Base-by-base conservation (phyloP, 495 filamentous ascomycete species). In the Tetracladium marchalianum region DNA sequence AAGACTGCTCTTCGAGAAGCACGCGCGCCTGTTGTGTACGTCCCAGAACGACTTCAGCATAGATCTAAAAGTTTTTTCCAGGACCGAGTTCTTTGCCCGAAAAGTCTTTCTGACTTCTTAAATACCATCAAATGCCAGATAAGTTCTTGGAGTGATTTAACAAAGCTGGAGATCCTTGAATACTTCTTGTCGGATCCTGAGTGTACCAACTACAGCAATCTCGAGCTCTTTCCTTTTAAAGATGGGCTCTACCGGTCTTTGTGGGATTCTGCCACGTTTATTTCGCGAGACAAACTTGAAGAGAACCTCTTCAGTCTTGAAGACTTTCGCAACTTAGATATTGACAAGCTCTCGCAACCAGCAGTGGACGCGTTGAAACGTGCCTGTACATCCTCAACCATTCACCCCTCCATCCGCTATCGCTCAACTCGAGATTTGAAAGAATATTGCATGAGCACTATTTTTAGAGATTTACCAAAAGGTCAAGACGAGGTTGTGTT, bases 191-290 rank as follows among this genome's bases (percentile, higher is more conserved):
- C 40, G 4, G 16, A 55, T 17, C 16, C 35, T 32, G 32, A 35
- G 17, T 47, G 45, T 15, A 27, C 27, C 12, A 44, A 46, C 15
- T 45, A 48, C 17, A 43, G 12, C 31, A 34, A 12, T 12, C 41
- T 55, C 34, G 43, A 47, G 16, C 35, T 55, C 9, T 55, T 55
- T 34, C 52, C 48, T 11, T 55, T 55, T 31, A 37, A 51, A 39
- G 45, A 51, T 51, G 52, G 52, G 2, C 42, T 10, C 6, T 55
- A 48, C 39, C 35, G 52, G 16, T 49, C 52, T 6, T 39, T 55
- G 22, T 39, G 33, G 15, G 5, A 45, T 5, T 17, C 17, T 27
- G 12, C 17, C 37, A 31, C 43, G 13, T 54, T 37, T 34, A 40
- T 54, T 16, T 40, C 31, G 27, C 47, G 47, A 4, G 39, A 50